Base-by-base conservation (phyloP, 2,329 filamentous ascomycete species). In the Aureobasidium zeae region DNA sequence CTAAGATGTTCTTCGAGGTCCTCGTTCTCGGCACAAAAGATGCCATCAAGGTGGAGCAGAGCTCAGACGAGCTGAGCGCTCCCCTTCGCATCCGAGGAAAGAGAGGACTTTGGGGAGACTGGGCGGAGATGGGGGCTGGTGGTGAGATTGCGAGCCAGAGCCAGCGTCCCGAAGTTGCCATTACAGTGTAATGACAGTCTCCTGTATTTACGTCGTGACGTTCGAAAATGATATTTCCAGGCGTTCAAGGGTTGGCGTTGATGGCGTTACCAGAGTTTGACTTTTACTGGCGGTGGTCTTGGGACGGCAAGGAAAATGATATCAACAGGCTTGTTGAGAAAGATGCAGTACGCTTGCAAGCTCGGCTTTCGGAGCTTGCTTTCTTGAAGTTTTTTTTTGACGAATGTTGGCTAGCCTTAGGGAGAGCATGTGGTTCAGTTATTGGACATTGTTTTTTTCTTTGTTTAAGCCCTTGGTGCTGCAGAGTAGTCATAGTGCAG, bases 1-100 rank as follows among this genome's bases (percentile, higher is more conserved):
- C 91, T 31, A 95, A 95, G 73, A 95, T 98, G 87, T 98, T 98
- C 69, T 98, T 98, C 56, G 91, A 98, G 66, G 82, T 91, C 44
- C 72, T 98, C 17, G 91, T 98, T 3, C 73, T 98, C 34, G 91
- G 89, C 4, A 98, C 91, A 30, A 98, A 98, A 68, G 91, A 98
- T 60, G 91, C 91, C 20, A 84, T 98, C 66, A 94, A 94, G 66
- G 86, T 96, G 19, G 89, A 96, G 60, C 91, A 98, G 64, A 75
- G 76, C 36, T 53, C 49, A 15, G 46, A 49, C 9, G 70, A 80
- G 49, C 74, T 96, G 19, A 88, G 88, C 37, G 83, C 80, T 2
- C 76, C 82, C 11, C 86, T 98, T 57, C 74, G 81, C 47, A 83
- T 98, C 47, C 74, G 86, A 52, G 87, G 83, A 47, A 98, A 98